These are phyloP conservation scores for Cochlearia excelsa DNA, from an alignment of 345 rosid species.

Conservation along the genomic window DNA sequence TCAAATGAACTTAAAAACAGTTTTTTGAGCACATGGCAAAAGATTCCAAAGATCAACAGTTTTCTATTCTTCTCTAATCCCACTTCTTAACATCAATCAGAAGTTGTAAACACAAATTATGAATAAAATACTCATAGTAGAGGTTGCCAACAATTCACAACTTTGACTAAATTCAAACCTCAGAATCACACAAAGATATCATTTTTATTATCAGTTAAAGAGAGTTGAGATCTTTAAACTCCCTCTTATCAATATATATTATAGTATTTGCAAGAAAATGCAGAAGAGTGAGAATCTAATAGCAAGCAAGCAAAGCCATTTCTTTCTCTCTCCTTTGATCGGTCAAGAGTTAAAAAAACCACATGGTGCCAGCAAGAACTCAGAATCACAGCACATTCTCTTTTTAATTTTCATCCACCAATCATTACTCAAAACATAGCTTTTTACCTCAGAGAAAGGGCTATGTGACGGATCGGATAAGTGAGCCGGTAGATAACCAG, in stretches of 20 bases:
- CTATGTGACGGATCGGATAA: constrained; percentile 97
- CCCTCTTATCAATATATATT: constrained; percentile 12
- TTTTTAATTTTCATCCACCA: constrained; percentile 11
- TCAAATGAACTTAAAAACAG: constrained; percentile 3
- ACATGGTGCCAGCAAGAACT: constrained; percentile 39
- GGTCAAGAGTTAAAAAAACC: constrained; percentile 31
- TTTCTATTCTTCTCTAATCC: constrained; percentile 38
- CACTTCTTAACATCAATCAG: constrained; percentile 40
- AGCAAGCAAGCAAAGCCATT: neutral
- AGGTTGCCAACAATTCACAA: constrained; percentile 26
- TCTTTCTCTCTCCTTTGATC: constrained; percentile 35
- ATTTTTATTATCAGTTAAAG: constrained; percentile 7
- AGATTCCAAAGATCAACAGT: constrained; percentile 36
- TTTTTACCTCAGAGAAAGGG: constrained; percentile 81
- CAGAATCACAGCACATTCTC: constrained; percentile 31
- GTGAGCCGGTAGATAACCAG: constrained; percentile 86
- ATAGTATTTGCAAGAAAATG: constrained; percentile 15
- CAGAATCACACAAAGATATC: constrained; percentile 32
- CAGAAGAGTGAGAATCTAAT: constrained; percentile 15
- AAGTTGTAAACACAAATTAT: neutral
- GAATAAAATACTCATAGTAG: constrained; percentile 25
- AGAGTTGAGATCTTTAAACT: constrained; percentile 20
- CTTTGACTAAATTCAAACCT: constrained; percentile 39
- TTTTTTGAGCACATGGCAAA: constrained; percentile 34
- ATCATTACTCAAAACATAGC: constrained; percentile 10